Conservation (phyloP, 495 filamentous ascomycete genomes). For the Trichocladium uniseriatum region DNA sequence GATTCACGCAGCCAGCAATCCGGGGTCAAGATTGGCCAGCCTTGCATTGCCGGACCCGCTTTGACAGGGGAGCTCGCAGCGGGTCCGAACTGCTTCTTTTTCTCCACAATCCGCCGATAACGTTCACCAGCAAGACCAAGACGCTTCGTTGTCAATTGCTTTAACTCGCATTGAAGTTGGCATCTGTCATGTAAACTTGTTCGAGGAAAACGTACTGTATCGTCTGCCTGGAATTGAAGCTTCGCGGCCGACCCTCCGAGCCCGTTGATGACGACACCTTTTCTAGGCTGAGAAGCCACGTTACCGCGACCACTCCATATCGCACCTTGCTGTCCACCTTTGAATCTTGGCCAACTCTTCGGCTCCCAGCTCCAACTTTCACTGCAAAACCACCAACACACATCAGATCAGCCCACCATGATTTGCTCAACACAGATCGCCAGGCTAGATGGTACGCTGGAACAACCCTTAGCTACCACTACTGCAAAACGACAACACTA, state of each 20-base stretch:
- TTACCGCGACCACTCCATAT: not conserved
- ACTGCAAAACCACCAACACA: slow-evolving; percentile 3
- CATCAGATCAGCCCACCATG: slow-evolving; percentile 47
- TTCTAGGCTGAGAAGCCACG: slow-evolving; percentile 2
- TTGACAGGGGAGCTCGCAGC: not conserved
- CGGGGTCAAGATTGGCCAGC: not conserved
- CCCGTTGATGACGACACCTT: slow-evolving; percentile 2
- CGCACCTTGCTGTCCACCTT: too few species aligned
- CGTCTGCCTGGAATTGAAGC: too few species aligned
- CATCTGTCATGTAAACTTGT: too few species aligned
- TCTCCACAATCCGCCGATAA: too few species aligned
- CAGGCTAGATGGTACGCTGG: slow-evolving; percentile 70
- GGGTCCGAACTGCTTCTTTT: too few species aligned
- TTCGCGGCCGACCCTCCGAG: too few species aligned
- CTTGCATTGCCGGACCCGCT: not conserved
- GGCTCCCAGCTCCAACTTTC: not conserved
- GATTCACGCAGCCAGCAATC: too few species aligned
- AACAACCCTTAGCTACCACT: not conserved
- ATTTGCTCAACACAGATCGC: slow-evolving; percentile 93
- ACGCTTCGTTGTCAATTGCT: too few species aligned
- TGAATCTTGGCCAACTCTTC: too few species aligned
- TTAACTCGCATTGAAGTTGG: too few species aligned
- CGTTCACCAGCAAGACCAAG: too few species aligned
- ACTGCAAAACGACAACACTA: slow-evolving; percentile 12
- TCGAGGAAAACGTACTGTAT: too few species aligned